Evolutionary conservation across 768 basidiomycete genomes (phyloP).

Genomic region (Trametes gibbosa): DNA sequence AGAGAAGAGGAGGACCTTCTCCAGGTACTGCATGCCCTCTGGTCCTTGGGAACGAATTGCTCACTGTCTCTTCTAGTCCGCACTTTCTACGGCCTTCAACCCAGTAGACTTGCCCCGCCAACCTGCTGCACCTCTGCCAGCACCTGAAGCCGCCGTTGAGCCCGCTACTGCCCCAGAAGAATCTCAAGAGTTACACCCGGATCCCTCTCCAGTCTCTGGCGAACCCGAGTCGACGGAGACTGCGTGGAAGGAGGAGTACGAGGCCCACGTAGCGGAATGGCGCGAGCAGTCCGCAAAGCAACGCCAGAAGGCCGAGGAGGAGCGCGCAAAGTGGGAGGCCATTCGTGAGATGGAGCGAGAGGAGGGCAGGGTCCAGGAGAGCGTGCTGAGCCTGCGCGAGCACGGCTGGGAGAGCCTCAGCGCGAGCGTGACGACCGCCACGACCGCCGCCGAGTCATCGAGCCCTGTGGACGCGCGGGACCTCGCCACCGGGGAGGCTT

Average conservation of each 20-base stretch:
- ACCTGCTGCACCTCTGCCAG: conserved; percentile 11
- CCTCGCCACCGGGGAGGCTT: conserved; percentile 38
- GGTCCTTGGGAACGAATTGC: background rate
- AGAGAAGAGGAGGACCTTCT: conserved; percentile 29
- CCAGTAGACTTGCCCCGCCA: conserved; percentile 25
- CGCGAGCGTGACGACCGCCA: conserved; percentile 19
- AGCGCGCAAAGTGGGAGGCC: conserved; percentile 70
- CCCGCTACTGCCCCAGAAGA: conserved; percentile 4
- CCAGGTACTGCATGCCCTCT: conserved; percentile 20
- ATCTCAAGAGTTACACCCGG: background rate
- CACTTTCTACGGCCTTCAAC: conserved; percentile 30
- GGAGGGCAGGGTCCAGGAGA: conserved; percentile 22
- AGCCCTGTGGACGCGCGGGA: conserved; percentile 41
- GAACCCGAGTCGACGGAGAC: conserved; percentile 35
- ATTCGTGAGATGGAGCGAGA: conserved; percentile 53
- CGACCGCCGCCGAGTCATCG: conserved; percentile 28
- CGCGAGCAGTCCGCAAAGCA: conserved; percentile 68
- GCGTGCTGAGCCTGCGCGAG: conserved; percentile 30
- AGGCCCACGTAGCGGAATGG: conserved; percentile 68
- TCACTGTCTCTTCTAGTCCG: conserved; percentile 21
- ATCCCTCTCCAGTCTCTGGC: conserved; percentile 10
- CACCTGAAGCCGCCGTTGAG: conserved; percentile 5
- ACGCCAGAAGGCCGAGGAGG: conserved; percentile 71
- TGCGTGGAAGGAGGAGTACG: conserved; percentile 66
- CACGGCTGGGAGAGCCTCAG: conserved; percentile 37